Evolutionary conservation across 495 filamentous ascomycete species (phyloP).

Genomic region (Penicillium fimorum): DNA sequence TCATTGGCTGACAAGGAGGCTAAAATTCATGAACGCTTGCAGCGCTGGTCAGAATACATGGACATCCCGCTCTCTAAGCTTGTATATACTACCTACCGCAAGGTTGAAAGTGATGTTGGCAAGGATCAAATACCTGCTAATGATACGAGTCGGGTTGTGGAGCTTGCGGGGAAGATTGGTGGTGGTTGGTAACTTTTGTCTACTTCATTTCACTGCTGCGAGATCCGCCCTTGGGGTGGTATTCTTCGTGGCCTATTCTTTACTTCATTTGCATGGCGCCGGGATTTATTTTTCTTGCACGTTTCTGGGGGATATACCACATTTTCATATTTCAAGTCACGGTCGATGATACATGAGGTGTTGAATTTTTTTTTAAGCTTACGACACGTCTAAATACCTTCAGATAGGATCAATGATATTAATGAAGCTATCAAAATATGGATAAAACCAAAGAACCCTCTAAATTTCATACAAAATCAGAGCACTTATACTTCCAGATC

Average conservation of each 20-base stretch:
- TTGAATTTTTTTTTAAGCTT: neutral
- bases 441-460: neutral
- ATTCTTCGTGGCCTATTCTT: neutral
- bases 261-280: conserved; percentile 25
- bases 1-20: conserved; percentile 33
- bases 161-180: conserved; percentile 87
- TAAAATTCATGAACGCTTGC: conserved; percentile 55
- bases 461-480: neutral
- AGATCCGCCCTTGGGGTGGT: neutral
- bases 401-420: neutral
- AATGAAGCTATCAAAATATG: neutral
- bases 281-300: conserved; percentile 19
- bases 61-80: conserved; percentile 69
- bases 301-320: conserved; percentile 21
- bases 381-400: neutral
- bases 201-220: neutral
- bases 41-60: conserved; percentile 70
- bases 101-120: conserved; percentile 92
- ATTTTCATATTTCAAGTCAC: conserved; percentile 4
- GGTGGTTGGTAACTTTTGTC: conserved; percentile 76
- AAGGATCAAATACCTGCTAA: conserved; percentile 55
- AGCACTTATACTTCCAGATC: neutral
- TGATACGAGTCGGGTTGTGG: conserved; percentile 79
- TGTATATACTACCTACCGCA: conserved; percentile 80
- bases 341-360: conserved; percentile 1